phyloP scores from a whole-genome alignment of 2,329 filamentous ascomycete genomes.

The Ilyonectria robusta region DNA sequence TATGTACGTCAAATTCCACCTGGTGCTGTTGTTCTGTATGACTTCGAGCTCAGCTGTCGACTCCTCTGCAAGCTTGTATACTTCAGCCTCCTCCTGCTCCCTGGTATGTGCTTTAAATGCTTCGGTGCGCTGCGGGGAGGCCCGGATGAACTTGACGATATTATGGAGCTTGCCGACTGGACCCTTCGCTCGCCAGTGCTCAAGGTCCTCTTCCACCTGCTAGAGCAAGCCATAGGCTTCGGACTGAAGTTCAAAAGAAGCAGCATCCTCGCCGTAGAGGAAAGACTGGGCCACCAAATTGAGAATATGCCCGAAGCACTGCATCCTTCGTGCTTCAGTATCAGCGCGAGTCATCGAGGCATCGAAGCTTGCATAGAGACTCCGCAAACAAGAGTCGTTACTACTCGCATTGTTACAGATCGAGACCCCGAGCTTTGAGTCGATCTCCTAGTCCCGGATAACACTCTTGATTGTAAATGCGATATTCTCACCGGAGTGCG shows the following conservation, averaged over 20 bases:
- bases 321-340: too few species aligned
- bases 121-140: constrained; percentile 23
- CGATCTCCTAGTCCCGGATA: not conserved
- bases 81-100: constrained; percentile 21
- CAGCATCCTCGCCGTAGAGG: constrained; percentile 22
- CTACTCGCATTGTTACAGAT: not conserved
- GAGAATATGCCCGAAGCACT: constrained; percentile 3
- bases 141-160: constrained; percentile 16
- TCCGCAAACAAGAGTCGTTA: constrained; percentile 1
- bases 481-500: not conserved
- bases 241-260: constrained; percentile 23
- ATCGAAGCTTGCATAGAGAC: not conserved
- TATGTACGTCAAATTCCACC: constrained; percentile 22
- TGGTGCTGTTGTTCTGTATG: constrained; percentile 25
- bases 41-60: constrained; percentile 27
- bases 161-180: constrained; percentile 3
- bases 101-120: constrained; percentile 20
- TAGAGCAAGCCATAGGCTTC: constrained; percentile 19
- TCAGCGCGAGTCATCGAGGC: not conserved
- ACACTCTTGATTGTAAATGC: constrained; percentile 18
- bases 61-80: constrained; percentile 28
- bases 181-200: constrained; percentile 10
- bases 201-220: constrained; percentile 13
- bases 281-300: constrained; percentile 23
- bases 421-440: not conserved